Evolutionary conservation across 2,329 filamentous ascomycete genomes (phyloP).

Genomic region (Fusarium multiceps): DNA sequence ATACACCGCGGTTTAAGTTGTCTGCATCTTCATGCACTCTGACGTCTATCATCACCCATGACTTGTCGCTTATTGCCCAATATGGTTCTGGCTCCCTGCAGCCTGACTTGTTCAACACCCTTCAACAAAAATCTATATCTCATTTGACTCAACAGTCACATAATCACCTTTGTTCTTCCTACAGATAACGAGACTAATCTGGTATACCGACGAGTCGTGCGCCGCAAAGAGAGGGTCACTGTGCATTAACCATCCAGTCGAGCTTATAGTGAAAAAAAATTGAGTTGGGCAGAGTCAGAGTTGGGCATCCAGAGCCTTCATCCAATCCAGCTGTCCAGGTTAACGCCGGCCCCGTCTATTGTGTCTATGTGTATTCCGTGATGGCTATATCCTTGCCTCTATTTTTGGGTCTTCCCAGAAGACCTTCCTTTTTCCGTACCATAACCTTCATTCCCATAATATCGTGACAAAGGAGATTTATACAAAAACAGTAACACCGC

Average conservation of each 20-base stretch:
- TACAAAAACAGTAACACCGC: slow-evolving; percentile 13
- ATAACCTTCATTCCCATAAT: slow-evolving; percentile 26
- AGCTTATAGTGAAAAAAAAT: slow-evolving; percentile 9
- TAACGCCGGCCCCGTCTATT: slow-evolving; percentile 45
- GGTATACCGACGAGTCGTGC: slow-evolving; percentile 12
- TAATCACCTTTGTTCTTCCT: background rate
- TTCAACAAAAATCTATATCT: slow-evolving; percentile 6
- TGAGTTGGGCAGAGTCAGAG: slow-evolving; percentile 23
- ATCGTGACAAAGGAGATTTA: slow-evolving; percentile 17
- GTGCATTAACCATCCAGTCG: slow-evolving; percentile 3
- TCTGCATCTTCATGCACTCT: slow-evolving; percentile 20
- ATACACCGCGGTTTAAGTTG: slow-evolving; percentile 3
- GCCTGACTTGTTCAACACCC: slow-evolving; percentile 27
- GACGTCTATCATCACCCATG: slow-evolving; percentile 1
- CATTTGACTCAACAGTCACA: background rate
- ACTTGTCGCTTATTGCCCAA: slow-evolving; percentile 23
- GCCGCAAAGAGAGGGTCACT: slow-evolving; percentile 2
- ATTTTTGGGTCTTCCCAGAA: slow-evolving; percentile 33
- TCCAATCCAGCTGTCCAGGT: slow-evolving; percentile 21
- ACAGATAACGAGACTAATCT: slow-evolving; percentile 5
- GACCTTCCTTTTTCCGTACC: slow-evolving; percentile 20
- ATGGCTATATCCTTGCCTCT: slow-evolving; percentile 24
- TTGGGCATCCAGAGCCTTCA: slow-evolving; percentile 23
- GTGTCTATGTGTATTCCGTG: slow-evolving; percentile 27
- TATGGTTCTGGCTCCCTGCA: slow-evolving; percentile 19